A percentile compares a stretch with the other conserved stretches of the same genome.
Evolutionary conservation across 2,329 filamentous ascomycete genomes (phyloP).

Genomic region (Penicillium sp.): DNA sequence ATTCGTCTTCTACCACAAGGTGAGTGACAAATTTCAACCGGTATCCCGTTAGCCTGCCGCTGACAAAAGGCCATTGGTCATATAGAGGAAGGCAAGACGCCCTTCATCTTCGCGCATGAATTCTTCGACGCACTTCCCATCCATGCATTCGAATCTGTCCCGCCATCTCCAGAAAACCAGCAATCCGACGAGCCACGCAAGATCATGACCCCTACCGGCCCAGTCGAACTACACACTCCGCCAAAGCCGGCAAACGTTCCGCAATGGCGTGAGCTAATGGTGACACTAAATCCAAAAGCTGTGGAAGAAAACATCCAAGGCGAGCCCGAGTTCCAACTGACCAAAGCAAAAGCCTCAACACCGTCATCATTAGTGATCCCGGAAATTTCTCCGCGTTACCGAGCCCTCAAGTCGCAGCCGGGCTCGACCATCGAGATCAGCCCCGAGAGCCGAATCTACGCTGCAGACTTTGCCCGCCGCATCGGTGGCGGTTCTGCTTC

Average conservation of each 20-base stretch:
- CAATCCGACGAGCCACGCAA: constrained; percentile 40
- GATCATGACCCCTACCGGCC: constrained; percentile 49
- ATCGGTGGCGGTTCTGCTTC: constrained; percentile 64
- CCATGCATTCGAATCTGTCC: constrained; percentile 81
- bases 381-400: constrained; percentile 74
- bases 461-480: constrained; percentile 73
- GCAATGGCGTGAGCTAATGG: constrained; percentile 80
- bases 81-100: constrained; percentile 64
- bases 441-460: constrained; percentile 78
- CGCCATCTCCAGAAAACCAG: constrained; percentile 44
- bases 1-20: constrained; percentile 74
- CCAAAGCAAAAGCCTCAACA: constrained; percentile 68
- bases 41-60: not conserved
- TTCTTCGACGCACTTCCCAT: constrained; percentile 98
- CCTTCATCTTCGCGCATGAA: constrained; percentile 94
- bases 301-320: constrained; percentile 49
- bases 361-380: constrained; percentile 83
- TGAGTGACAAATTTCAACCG: constrained; percentile 35
- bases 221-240: constrained; percentile 44
- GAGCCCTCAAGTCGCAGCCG: constrained; percentile 62
- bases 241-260: constrained; percentile 42
- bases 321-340: constrained; percentile 81
- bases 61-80: not conserved
- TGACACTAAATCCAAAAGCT: constrained; percentile 62
- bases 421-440: constrained; percentile 82